These are phyloP conservation scores for Entamoeba histolytica DNA, from an alignment of 208 protist species.

Conservation along the genomic window DNA sequence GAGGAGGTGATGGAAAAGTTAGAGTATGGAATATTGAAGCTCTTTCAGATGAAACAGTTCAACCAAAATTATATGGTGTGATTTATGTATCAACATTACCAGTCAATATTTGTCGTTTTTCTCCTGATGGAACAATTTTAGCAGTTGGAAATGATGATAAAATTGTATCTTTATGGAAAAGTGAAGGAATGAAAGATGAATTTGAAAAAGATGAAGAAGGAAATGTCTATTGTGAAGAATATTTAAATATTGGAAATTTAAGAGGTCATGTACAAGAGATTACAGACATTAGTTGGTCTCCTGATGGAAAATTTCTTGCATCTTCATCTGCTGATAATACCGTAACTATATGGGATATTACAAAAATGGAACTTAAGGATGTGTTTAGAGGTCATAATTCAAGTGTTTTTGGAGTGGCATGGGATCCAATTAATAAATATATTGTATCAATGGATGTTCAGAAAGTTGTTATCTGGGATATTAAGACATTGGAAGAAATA, in stretches of 20 bases:
- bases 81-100: background rate
- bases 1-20: background rate
- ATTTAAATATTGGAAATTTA: background rate
- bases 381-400: background rate
- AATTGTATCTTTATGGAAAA: background rate
- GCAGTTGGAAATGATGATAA: background rate
- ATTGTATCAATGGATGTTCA: background rate
- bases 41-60: background rate
- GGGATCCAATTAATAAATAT: background rate
- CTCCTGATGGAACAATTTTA: background rate
- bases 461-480: background rate
- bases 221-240: background rate
- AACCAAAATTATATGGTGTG: background rate
- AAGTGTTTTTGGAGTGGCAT: background rate
- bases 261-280: background rate
- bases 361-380: background rate
- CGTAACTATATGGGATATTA: background rate
- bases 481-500: background rate
- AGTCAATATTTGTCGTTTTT: background rate
- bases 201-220: background rate
- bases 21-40: background rate
- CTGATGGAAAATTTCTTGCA: background rate
- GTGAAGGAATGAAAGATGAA: background rate
- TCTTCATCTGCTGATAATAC: background rate
- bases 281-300: background rate